Conservation (phyloP, 2,329 filamentous ascomycete species). For the Graphilbum sp. region DNA sequence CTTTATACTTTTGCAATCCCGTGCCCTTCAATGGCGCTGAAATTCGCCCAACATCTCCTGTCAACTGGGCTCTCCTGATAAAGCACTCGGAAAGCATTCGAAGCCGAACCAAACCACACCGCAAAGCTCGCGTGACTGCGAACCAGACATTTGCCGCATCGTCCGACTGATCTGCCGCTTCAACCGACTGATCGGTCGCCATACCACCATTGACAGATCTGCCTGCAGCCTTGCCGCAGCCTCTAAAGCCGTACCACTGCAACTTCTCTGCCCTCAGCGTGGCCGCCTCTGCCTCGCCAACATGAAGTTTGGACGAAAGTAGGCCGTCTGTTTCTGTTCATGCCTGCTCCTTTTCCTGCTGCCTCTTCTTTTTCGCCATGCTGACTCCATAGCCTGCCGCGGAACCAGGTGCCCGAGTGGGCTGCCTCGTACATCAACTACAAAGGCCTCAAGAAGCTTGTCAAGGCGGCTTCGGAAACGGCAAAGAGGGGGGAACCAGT, state of each 20-base stretch:
- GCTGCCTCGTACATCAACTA: slow-evolving; percentile 74
- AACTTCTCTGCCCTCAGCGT: no score
- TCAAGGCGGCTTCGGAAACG: slow-evolving; percentile 60
- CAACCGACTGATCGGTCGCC: no score
- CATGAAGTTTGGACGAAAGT: slow-evolving; percentile 23
- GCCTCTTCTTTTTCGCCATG: background rate
- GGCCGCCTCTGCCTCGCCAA: background rate
- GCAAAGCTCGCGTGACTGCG: no score
- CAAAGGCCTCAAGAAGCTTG: slow-evolving; percentile 85
- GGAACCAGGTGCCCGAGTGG: slow-evolving; percentile 81
- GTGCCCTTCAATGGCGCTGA: slow-evolving; percentile 4
- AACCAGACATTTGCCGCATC: no score
- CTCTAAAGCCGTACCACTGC: no score
- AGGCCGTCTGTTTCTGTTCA: no score
- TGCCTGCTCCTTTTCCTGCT: background rate
- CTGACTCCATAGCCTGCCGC: slow-evolving; percentile 32
- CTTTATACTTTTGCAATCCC: background rate
- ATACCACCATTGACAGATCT: no score
- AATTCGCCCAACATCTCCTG: no score
- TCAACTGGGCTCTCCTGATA: slow-evolving; percentile 6
- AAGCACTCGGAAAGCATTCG: background rate
- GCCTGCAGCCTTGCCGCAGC: no score
- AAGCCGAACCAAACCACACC: no score
- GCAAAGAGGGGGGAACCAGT: slow-evolving; percentile 54
- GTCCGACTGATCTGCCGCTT: no score